Conservation (phyloP, 129 eudicot species). For the Centella asiatica region DNA sequence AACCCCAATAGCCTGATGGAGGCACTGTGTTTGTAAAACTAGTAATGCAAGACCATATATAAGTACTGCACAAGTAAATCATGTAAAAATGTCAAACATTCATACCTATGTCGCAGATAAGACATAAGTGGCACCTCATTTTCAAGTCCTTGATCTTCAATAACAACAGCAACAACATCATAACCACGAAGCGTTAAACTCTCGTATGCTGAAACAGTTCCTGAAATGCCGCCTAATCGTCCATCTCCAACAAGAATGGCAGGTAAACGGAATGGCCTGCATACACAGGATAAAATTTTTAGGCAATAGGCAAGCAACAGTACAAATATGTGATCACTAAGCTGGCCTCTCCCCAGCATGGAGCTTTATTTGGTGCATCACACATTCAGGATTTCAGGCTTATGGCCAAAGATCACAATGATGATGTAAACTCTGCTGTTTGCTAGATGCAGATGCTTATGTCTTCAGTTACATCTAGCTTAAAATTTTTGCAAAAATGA, state of each 20-base stretch:
- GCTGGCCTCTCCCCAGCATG: neutral
- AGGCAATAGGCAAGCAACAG: constrained; percentile 2
- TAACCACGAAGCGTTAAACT: constrained; percentile 84
- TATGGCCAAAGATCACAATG: neutral
- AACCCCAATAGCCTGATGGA: no score
- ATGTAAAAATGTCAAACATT: neutral
- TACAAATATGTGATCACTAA: neutral
- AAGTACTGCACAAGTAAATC: neutral
- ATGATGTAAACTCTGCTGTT: neutral
- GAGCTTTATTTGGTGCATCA: neutral
- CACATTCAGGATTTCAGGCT: neutral
- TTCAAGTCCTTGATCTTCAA: constrained; percentile 81
- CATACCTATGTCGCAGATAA: constrained; percentile 66
- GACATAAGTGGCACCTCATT: constrained; percentile 63
- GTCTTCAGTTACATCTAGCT: neutral
- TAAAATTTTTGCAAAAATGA: neutral
- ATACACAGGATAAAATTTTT: constrained; percentile 6
- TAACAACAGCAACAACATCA: constrained; percentile 77
- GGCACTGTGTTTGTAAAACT: no score
- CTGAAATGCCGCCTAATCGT: constrained; percentile 91
- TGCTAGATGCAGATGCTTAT: neutral
- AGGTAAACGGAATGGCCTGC: constrained; percentile 89
- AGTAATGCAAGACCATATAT: constrained; percentile 8
- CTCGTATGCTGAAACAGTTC: constrained; percentile 89
- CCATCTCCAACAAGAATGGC: constrained; percentile 96